phyloP scores from a whole-genome alignment of 805 yeast genomes.

The Komagataella ulmi region DNA sequence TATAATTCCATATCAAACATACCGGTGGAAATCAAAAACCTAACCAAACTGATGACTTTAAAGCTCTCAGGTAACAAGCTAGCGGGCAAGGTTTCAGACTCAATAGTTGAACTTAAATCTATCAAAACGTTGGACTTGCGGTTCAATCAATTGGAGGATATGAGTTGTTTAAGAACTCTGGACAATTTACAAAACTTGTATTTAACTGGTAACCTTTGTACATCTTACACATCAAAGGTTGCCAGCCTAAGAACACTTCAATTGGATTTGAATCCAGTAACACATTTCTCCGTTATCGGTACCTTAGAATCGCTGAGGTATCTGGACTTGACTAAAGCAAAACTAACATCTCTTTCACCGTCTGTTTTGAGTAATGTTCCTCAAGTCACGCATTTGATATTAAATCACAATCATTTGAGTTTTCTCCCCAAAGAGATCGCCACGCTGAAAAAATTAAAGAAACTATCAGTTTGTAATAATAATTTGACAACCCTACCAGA shows the following conservation, averaged over 20 bases:
- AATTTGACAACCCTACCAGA: conserved; percentile 61
- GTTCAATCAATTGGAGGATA: conserved; percentile 45
- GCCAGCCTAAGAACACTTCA: conserved; percentile 54
- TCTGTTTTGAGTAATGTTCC: conserved; percentile 49
- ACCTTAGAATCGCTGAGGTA: conserved; percentile 49
- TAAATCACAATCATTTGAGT: conserved; percentile 76
- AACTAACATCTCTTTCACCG: conserved; percentile 59
- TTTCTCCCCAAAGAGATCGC: conserved; percentile 62
- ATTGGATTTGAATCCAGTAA: conserved; percentile 75
- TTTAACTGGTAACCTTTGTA: conserved; percentile 63
- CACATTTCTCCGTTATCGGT: conserved; percentile 43
- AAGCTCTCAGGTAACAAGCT: conserved; percentile 66
- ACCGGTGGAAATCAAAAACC: conserved; percentile 47
- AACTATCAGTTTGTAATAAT: conserved; percentile 61
- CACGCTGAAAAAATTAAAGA: conserved; percentile 40
- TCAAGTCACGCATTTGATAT: conserved; percentile 53
- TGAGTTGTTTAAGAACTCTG: conserved; percentile 41
- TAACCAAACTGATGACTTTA: conserved; percentile 51
- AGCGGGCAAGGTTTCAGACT: conserved; percentile 33
- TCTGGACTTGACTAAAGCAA: conserved; percentile 71
- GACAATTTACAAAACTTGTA: conserved; percentile 59
- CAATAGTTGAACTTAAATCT: conserved; percentile 36
- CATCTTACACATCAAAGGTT: conserved; percentile 53
- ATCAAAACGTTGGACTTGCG: conserved; percentile 67
- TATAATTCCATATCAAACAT: conserved; percentile 57